Percentiles rank a stretch among this genome's conserved stretches.
Conservation (phyloP, 1,284 basidiomycete genomes). For the Ustanciosporium gigantosporum region DNA sequence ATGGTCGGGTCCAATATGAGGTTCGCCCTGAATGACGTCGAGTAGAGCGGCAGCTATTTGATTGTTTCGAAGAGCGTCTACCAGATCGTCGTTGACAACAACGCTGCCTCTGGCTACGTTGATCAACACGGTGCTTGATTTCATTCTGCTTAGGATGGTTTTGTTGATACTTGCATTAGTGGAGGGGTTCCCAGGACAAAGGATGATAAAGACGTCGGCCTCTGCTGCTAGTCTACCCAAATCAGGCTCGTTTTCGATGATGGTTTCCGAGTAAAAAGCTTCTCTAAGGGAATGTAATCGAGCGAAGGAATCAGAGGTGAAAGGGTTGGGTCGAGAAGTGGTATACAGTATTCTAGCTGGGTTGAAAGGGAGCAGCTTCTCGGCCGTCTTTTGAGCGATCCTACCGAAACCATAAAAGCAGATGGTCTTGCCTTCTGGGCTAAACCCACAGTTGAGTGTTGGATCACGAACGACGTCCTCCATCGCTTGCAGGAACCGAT, state of each 20-base stretch:
- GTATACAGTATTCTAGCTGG: constrained; percentile 7
- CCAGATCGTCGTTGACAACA: constrained; percentile 14
- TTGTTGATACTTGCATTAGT: constrained; percentile 11
- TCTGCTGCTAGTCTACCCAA: constrained; percentile 8
- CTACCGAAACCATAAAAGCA: constrained; percentile 24
- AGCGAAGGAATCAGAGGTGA: constrained; percentile 3
- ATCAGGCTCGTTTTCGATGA: constrained; percentile 5
- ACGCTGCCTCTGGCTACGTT: constrained; percentile 21
- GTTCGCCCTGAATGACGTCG: constrained; percentile 22
- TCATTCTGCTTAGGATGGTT: constrained; percentile 5
- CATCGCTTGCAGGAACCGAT: constrained; percentile 2
- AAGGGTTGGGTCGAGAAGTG: constrained; percentile 5
- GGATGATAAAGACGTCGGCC: constrained; percentile 17
- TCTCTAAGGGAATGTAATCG: constrained; percentile 6
- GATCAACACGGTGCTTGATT: constrained; percentile 6
- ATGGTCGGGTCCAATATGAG: constrained; percentile 5
- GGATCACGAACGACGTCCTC: constrained; percentile 5
- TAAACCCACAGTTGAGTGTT: constrained; percentile 13
- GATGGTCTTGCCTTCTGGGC: constrained; percentile 11
- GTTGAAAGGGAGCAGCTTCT: constrained; percentile 18
- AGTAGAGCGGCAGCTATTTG: constrained; percentile 15
- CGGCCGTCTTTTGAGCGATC: constrained; percentile 16
- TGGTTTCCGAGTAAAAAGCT: constrained; percentile 9
- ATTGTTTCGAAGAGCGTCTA: constrained; percentile 1
- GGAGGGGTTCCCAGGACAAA: constrained; percentile 15